Percentiles rank a stretch among this genome's conserved stretches.
Conservation (phyloP, 768 basidiomycete genomes). For the Cystobasidium tubakii region DNA sequence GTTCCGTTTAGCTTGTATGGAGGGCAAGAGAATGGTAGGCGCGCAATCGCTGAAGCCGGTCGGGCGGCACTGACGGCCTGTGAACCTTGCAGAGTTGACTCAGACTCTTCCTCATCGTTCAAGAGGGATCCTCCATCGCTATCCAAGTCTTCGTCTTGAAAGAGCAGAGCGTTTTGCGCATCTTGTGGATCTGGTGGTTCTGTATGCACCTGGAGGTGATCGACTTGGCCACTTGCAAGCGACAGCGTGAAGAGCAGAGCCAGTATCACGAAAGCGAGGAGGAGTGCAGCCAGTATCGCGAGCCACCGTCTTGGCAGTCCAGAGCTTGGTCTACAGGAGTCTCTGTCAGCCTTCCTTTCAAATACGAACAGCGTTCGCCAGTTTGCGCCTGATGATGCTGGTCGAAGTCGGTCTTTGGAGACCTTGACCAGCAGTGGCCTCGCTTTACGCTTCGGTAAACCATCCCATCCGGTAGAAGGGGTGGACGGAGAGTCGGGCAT, state of each 20-base stretch:
- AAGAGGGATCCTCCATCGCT: not conserved
- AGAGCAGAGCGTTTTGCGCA: not conserved
- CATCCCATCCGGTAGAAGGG: slow-evolving; percentile 1
- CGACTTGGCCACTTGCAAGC: not conserved
- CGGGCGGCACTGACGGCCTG: not conserved
- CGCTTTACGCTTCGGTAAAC: not conserved
- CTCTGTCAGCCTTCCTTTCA: not conserved
- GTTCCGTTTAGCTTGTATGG: not conserved
- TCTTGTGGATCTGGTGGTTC: not conserved
- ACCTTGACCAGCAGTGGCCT: not conserved
- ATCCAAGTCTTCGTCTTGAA: not conserved
- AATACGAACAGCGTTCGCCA: not conserved
- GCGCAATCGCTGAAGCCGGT: not conserved
- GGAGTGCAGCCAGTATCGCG: not conserved
- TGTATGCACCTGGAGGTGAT: not conserved
- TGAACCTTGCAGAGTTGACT: not conserved
- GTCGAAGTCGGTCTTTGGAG: not conserved
- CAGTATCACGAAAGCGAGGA: not conserved
- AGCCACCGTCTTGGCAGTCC: not conserved
- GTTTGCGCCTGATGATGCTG: not conserved
- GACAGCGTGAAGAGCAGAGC: not conserved
- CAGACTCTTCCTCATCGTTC: not conserved
- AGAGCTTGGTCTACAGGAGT: not conserved
- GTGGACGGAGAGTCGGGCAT: slow-evolving; percentile 10
- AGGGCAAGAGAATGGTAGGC: not conserved